Evolutionary conservation across 2,329 filamentous ascomycete species (phyloP), one percentile per base, ranked within the genome.

Genomic region (Lachnum nothofagi): DNA sequence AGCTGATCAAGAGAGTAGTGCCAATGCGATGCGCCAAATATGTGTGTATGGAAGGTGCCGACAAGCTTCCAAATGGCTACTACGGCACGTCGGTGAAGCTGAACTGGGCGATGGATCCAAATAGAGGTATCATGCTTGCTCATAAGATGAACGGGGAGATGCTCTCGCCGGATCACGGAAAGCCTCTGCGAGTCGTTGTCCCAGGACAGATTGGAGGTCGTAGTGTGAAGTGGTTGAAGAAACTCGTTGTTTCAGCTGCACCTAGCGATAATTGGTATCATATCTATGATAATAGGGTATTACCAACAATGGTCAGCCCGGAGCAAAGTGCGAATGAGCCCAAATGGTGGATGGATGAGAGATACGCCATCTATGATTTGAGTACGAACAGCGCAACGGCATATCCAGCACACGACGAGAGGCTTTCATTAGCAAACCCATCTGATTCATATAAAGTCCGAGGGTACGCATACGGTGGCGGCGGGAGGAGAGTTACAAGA

Each of bases 221-320:
- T 54, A 95, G 88, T 65, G 90, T 96, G 25, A 96, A 96, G 68
- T 96, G 91, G 91, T 66, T 96, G 50, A 91, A 85, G 70, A 83
- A 76, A 56, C 77, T 96, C 52, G 85, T 90, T 37, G 67, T 96
- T 43, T 91, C 89, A 0, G 78, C 83, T 8, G 73, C 76, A 20
- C 89, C 90, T 0, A 95, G 89, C 63, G 85, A 91, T 54, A 95
- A 94, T 63, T 95, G 89, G 88, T 95, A 95, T 61, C 91, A 96
- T 67, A 89, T 94, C 54, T 91, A 93, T 67, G 91, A 96, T 66
- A 96, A 96, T 64, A 76, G 89, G 50, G 89, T 96, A 1, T 70
- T 96, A 33, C 91, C 91, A 56, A 95, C 89, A 0, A 91, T 83
- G 77, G 76, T 95, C 14, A 85, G 83, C 9, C 89, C 91, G 0